Percentiles rank a stretch among this genome's conserved stretches.
These are phyloP conservation scores for Fusarium mangiferae DNA, from an alignment of 2,329 filamentous ascomycete species.

Conservation along the genomic window DNA sequence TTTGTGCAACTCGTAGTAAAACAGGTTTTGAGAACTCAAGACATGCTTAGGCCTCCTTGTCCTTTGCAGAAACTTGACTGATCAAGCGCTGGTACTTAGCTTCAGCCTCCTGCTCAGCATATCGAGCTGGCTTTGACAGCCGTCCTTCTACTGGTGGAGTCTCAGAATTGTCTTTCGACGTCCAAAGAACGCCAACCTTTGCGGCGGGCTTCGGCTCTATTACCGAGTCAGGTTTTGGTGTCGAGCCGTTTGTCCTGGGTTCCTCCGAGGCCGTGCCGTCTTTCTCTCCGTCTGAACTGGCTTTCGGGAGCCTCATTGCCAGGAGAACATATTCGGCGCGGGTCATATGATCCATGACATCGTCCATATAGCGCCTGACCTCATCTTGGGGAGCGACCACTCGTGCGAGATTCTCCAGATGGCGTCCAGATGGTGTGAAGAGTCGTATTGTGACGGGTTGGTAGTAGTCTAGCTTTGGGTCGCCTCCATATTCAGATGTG, in stretches of 20 bases:
- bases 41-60: constrained; percentile 34
- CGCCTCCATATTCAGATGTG: constrained; percentile 71
- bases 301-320: constrained; percentile 71
- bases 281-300: constrained; percentile 45
- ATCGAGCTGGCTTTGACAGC: constrained; percentile 41
- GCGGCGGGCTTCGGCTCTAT: constrained; percentile 35
- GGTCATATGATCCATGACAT: constrained; percentile 76
- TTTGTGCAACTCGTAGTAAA: constrained; percentile 18
- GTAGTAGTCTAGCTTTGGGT: constrained; percentile 76
- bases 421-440: constrained; percentile 62
- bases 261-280: constrained; percentile 46
- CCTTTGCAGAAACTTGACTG: constrained; percentile 50
- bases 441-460: constrained; percentile 76
- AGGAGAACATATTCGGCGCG: constrained; percentile 74
- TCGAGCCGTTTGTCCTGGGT: constrained; percentile 45
- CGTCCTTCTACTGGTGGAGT: constrained; percentile 29
- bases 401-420: constrained; percentile 69
- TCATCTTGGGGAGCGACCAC: constrained; percentile 72
- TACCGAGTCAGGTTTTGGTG: constrained; percentile 45
- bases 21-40: neutral
- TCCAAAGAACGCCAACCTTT: constrained; percentile 52
- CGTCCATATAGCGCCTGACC: constrained; percentile 74
- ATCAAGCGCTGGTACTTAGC: constrained; percentile 52
- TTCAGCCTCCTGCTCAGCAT: constrained; percentile 51
- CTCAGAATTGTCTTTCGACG: constrained; percentile 40